These are phyloP conservation scores for Xylariaceae sp. DNA, from an alignment of 2,329 filamentous ascomycete species.

Conservation along the genomic window DNA sequence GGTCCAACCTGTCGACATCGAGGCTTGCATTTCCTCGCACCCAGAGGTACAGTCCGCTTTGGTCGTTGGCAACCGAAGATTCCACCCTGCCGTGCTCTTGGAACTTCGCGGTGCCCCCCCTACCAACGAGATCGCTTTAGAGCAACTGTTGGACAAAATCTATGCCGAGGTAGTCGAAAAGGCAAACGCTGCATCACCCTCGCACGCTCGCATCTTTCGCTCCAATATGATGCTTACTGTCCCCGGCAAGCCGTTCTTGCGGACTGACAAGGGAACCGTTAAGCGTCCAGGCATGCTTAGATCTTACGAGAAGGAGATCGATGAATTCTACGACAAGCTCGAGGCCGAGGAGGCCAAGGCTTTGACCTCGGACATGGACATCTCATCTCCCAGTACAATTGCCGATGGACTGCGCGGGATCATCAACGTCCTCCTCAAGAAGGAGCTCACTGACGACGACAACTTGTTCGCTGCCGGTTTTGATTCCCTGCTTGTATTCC, in stretches of 20 bases:
- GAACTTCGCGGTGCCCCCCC: constrained; percentile 16
- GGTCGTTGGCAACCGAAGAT: constrained; percentile 22
- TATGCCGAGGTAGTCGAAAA: constrained; percentile 23
- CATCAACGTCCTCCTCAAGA: constrained; percentile 18
- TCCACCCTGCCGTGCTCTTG: constrained; percentile 21
- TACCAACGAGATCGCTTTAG: constrained; percentile 10
- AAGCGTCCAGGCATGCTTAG: constrained; percentile 23
- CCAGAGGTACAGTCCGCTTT: constrained; percentile 21
- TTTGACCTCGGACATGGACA: constrained; percentile 19
- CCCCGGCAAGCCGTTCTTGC: constrained; percentile 26
- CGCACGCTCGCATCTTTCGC: constrained; percentile 23
- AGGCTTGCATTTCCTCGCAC: constrained; percentile 19
- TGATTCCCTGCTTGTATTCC: constrained; percentile 35
- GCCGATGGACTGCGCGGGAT: constrained; percentile 18
- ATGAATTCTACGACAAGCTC: constrained; percentile 23
- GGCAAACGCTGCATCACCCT: constrained; percentile 20
- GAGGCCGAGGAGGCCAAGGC: constrained; percentile 23
- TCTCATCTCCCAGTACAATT: constrained; percentile 15
- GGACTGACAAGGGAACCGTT: constrained; percentile 29
- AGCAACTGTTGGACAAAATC: constrained; percentile 19
- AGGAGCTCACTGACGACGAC: constrained; percentile 20
- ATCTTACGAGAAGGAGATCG: constrained; percentile 25
- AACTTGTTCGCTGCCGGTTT: constrained; percentile 32
- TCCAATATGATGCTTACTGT: constrained; percentile 23
- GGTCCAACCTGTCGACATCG: constrained; percentile 24